phyloP scores from a whole-genome alignment of 2,329 filamentous ascomycete species.

The Pseudogymnoascus sp. region DNA sequence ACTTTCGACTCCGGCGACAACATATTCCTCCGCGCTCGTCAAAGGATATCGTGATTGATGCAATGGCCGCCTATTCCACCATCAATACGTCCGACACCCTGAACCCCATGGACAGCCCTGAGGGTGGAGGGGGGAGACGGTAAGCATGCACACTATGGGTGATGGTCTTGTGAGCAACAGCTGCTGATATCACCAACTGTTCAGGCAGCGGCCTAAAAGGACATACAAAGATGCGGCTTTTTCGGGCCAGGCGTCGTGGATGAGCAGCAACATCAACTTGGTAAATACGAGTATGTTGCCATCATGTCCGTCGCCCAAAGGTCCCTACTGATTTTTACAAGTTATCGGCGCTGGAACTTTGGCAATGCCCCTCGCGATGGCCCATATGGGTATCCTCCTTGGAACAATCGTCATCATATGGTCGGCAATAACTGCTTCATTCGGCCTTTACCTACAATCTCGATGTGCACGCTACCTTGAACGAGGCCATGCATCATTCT shows the following conservation, averaged over 20 bases:
- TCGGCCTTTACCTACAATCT: slow-evolving; percentile 91
- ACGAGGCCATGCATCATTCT: slow-evolving; percentile 82
- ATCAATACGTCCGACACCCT: neutral
- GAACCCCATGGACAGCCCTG: neutral
- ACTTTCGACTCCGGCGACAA: neutral
- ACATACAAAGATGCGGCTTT: slow-evolving; percentile 61
- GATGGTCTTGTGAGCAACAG: neutral
- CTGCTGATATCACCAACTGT: slow-evolving; percentile 1
- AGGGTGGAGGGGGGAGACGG: neutral
- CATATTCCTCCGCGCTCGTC: neutral
- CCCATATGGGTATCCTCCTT: slow-evolving; percentile 87
- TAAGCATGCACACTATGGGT: neutral
- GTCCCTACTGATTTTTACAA: slow-evolving; percentile 33
- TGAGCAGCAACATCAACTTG: slow-evolving; percentile 89
- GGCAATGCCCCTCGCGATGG: slow-evolving; percentile 91
- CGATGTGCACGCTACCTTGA: slow-evolving; percentile 91
- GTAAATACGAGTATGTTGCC: slow-evolving; percentile 77
- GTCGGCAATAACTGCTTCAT: slow-evolving; percentile 82
- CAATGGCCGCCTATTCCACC: neutral
- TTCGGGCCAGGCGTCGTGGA: slow-evolving; percentile 73
- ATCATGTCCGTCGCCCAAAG: slow-evolving; percentile 4
- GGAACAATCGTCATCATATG: slow-evolving; percentile 81
- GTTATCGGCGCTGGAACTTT: slow-evolving; percentile 91
- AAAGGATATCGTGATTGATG: neutral
- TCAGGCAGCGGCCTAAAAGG: slow-evolving; percentile 22